phyloP scores from a whole-genome alignment of 139 green algal species.

The Trebouxia sp. region DNA sequence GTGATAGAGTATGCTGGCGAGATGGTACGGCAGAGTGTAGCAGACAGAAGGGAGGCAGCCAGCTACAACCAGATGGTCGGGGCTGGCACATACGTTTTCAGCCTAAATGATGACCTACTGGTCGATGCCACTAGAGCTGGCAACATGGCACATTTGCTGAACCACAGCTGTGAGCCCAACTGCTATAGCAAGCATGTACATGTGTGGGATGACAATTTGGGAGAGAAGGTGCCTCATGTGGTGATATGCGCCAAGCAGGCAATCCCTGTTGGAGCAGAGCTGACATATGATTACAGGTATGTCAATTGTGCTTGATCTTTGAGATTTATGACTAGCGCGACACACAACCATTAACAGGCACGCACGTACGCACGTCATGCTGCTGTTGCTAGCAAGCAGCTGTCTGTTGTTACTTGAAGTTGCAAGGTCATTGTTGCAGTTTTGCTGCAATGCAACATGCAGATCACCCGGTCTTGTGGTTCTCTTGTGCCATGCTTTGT shows the following conservation, averaged over 20 bases:
- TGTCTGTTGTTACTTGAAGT: too few species aligned
- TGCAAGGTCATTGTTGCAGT: too few species aligned
- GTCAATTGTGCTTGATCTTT: background rate
- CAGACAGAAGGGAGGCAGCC: constrained; percentile 59
- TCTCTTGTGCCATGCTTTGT: too few species aligned
- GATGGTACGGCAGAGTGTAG: constrained; percentile 57
- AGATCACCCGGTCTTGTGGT: too few species aligned
- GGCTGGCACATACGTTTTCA: constrained; percentile 89
- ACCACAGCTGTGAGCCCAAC: constrained; percentile 88
- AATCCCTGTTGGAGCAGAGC: constrained; percentile 51
- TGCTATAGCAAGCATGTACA: constrained; percentile 72
- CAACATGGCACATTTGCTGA: constrained; percentile 88
- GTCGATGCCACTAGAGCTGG: constrained; percentile 76
- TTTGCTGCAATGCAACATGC: too few species aligned
- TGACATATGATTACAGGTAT: constrained; percentile 65
- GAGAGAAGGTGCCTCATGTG: constrained; percentile 58
- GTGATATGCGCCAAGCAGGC: constrained; percentile 69
- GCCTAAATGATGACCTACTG: constrained; percentile 42
- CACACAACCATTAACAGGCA: background rate
- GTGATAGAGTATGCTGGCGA: constrained; percentile 76
- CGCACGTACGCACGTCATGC: background rate
- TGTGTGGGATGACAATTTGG: constrained; percentile 32
- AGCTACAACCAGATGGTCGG: constrained; percentile 82
- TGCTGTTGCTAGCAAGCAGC: background rate
- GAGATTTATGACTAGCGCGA: background rate